phyloP scores from a whole-genome alignment of 2,329 filamentous ascomycete genomes.

The Xylogone sp. region DNA sequence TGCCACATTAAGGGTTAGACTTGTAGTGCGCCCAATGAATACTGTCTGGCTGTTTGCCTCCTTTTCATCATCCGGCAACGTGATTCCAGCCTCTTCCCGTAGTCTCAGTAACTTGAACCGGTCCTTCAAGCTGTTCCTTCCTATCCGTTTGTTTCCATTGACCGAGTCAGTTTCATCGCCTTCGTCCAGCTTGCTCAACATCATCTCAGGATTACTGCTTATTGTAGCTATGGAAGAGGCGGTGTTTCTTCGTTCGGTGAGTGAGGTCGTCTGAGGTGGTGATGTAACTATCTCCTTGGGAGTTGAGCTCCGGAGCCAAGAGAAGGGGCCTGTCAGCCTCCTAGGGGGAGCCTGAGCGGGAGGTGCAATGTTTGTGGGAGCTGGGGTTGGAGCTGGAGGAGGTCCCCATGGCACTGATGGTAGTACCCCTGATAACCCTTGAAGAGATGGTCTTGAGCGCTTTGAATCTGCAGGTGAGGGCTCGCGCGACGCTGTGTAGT shows the following conservation, averaged over 20 bases:
- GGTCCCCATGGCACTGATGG: constrained; percentile 72
- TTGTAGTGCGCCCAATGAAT: constrained; percentile 36
- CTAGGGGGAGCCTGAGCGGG: constrained; percentile 36
- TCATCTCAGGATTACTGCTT: constrained; percentile 77
- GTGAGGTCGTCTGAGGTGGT: constrained; percentile 38
- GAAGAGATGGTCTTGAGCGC: constrained; percentile 42
- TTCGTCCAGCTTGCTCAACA: constrained; percentile 73
- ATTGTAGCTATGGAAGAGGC: constrained; percentile 75
- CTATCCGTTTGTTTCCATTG: constrained; percentile 41
- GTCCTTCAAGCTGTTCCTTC: constrained; percentile 67
- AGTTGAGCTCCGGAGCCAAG: constrained; percentile 69
- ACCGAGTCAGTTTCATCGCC: constrained; percentile 62
- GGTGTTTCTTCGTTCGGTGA: constrained; percentile 64
- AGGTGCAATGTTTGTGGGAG: constrained; percentile 14
- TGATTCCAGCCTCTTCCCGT: constrained; percentile 65
- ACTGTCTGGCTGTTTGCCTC: constrained; percentile 37
- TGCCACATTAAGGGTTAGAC: constrained; percentile 38
- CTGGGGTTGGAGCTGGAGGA: constrained; percentile 34
- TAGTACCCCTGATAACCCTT: constrained; percentile 69
- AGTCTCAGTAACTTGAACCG: constrained; percentile 74
- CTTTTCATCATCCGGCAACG: constrained; percentile 45
- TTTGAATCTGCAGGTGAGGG: constrained; percentile 23
- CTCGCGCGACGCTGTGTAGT: constrained; percentile 29
- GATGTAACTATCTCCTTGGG: constrained; percentile 51
- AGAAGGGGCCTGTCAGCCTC: constrained; percentile 84